These are phyloP conservation scores for Ascoidea rubescens DNA, from an alignment of 805 yeast species.

Conservation along the genomic window DNA sequence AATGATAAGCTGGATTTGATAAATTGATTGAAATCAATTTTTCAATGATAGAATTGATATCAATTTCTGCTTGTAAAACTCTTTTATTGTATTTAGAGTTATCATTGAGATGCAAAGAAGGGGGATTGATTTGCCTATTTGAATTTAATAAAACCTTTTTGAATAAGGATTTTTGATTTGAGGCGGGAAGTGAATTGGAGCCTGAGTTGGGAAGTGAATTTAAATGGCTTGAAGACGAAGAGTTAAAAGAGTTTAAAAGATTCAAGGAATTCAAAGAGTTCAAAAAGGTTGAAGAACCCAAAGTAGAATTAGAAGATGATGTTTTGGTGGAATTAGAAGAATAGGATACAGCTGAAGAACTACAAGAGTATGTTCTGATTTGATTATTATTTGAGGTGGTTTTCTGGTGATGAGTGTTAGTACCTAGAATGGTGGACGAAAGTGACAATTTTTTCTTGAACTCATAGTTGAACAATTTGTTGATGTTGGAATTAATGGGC, in stretches of 20 bases:
- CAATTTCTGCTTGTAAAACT: constrained; percentile 8
- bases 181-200: no score
- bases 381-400: no score
- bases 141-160: no score
- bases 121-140: no score
- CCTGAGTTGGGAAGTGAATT: no score
- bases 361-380: background rate
- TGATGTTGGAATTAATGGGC: no score
- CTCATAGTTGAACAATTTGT: background rate
- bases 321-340: background rate
- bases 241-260: background rate
- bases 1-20: background rate
- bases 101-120: background rate
- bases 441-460: background rate
- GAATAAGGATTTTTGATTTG: no score
- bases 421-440: background rate
- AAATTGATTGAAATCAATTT: constrained; percentile 8
- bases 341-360: background rate
- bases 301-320: background rate
- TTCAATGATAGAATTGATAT: constrained; percentile 10
- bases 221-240: no score
- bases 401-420: background rate
- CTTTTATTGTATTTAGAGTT: constrained; percentile 10
- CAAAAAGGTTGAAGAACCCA: background rate
- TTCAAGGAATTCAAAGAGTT: background rate